These are phyloP conservation scores for Aspergillus asperescens DNA, from an alignment of 495 filamentous ascomycete genomes.

Conservation along the genomic window DNA sequence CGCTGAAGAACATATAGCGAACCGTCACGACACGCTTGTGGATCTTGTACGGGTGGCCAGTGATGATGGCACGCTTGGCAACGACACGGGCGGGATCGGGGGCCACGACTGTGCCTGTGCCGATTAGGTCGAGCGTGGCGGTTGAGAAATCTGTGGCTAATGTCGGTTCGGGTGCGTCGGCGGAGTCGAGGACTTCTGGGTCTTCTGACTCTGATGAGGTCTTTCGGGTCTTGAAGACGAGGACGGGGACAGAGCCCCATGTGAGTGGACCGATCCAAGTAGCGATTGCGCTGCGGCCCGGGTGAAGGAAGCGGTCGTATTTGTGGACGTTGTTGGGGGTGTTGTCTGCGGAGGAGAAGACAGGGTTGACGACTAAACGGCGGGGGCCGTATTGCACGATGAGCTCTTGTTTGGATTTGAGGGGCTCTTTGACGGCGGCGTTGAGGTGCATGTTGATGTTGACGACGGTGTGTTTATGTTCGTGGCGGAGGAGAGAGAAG, in stretches of 20 bases:
- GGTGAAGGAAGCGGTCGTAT: conserved; percentile 88
- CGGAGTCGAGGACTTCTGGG: conserved; percentile 36
- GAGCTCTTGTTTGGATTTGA: conserved; percentile 86
- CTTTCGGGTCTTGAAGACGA: conserved; percentile 69
- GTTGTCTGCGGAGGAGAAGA: conserved; percentile 78
- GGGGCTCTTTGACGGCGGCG: conserved; percentile 61
- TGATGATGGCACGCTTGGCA: conserved; percentile 89
- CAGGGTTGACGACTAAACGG: conserved; percentile 76
- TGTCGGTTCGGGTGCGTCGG: conserved; percentile 19
- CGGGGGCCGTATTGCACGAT: conserved; percentile 85
- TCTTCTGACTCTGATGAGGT: conserved; percentile 37
- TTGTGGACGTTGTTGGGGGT: conserved; percentile 96
- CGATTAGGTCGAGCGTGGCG: conserved; percentile 62
- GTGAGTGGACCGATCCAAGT: conserved; percentile 84
- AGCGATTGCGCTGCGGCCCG: conserved; percentile 84
- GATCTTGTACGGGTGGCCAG: conserved; percentile 96
- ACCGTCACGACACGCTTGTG: conserved; percentile 95
- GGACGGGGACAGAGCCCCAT: conserved; percentile 83
- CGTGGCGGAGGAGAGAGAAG: conserved; percentile 84
- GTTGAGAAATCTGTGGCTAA: conserved; percentile 17
- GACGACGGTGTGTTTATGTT: conserved; percentile 84
- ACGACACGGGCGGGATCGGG: conserved; percentile 76
- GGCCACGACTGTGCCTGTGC: conserved; percentile 76
- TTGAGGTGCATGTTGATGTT: conserved; percentile 81
- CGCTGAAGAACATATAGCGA: conserved; percentile 99